phyloP scores from a whole-genome alignment of 306 rosid genomes.

The Pachyrhizus erosus region DNA sequence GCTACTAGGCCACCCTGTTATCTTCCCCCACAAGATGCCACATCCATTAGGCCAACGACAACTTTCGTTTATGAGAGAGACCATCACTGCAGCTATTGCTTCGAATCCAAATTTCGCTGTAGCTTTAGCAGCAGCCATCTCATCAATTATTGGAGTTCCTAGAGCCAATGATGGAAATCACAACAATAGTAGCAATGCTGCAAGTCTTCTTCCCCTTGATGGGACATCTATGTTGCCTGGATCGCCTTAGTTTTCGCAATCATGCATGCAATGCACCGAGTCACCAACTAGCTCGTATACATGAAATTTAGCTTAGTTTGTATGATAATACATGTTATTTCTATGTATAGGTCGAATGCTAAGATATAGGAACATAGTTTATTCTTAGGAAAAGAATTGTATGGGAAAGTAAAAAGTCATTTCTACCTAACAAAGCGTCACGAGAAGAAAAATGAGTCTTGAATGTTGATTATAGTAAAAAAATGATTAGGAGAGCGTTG shows the following conservation, averaged over 20 bases:
- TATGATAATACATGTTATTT: neutral
- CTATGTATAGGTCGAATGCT: neutral
- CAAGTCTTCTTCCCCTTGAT: neutral
- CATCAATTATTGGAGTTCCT: conserved; percentile 45
- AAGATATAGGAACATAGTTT: neutral
- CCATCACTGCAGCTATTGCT: conserved; percentile 47
- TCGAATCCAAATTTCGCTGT: conserved; percentile 58
- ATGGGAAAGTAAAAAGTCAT: neutral
- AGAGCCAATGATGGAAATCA: neutral
- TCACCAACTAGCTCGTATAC: conserved; percentile 20
- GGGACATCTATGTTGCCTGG: neutral
- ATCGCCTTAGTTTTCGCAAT: conserved; percentile 20
- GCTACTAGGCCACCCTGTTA: conserved; percentile 42
- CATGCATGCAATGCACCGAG: conserved; percentile 10
- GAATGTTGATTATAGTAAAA: neutral
- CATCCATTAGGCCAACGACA: conserved; percentile 30
- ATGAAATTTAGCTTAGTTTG: neutral
- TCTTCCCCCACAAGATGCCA: conserved; percentile 33
- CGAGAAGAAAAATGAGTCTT: neutral
- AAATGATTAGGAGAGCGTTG: neutral
- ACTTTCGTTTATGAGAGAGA: conserved; percentile 32
- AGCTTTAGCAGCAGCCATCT: conserved; percentile 58
- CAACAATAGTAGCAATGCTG: neutral
- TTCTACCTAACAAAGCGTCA: neutral
- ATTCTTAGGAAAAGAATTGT: neutral